Conservation (phyloP, 495 filamentous ascomycete genomes). For the Xylona heveae region DNA sequence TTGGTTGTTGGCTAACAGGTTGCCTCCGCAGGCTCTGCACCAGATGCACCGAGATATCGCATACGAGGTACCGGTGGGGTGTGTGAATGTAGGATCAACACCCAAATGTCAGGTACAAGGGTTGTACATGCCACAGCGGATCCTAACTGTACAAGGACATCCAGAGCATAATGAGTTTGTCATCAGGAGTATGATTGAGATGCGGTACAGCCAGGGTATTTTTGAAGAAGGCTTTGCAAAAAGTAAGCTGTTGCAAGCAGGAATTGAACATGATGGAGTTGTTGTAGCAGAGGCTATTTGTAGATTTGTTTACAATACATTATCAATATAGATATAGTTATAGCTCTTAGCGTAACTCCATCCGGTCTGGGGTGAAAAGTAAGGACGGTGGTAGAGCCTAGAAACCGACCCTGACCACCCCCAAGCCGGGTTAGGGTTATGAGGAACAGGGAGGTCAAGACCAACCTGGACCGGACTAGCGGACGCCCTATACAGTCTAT, state of each 20-base stretch:
- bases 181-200: slow-evolving; percentile 40
- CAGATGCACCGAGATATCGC: slow-evolving; percentile 86
- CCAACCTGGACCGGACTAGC: too few species aligned
- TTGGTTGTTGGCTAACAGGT: too few species aligned
- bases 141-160: slow-evolving; percentile 77
- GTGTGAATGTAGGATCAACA: slow-evolving; percentile 42
- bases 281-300: slow-evolving; percentile 46
- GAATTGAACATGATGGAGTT: slow-evolving; percentile 52
- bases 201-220: slow-evolving; percentile 36
- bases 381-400: too few species aligned
- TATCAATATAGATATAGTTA: too few species aligned
- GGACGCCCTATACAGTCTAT: too few species aligned
- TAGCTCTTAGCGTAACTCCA: too few species aligned
- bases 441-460: too few species aligned
- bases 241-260: slow-evolving; percentile 43
- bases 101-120: slow-evolving; percentile 53
- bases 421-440: too few species aligned
- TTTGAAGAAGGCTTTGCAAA: slow-evolving; percentile 39
- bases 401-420: too few species aligned
- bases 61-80: slow-evolving; percentile 34
- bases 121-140: slow-evolving; percentile 43
- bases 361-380: too few species aligned
- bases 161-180: slow-evolving; percentile 73
- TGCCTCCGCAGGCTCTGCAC: slow-evolving; percentile 36
- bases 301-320: slow-evolving; percentile 46